These are phyloP conservation scores for Auriscalpium vulgare DNA, from an alignment of 768 basidiomycete species.

Conservation along the genomic window DNA sequence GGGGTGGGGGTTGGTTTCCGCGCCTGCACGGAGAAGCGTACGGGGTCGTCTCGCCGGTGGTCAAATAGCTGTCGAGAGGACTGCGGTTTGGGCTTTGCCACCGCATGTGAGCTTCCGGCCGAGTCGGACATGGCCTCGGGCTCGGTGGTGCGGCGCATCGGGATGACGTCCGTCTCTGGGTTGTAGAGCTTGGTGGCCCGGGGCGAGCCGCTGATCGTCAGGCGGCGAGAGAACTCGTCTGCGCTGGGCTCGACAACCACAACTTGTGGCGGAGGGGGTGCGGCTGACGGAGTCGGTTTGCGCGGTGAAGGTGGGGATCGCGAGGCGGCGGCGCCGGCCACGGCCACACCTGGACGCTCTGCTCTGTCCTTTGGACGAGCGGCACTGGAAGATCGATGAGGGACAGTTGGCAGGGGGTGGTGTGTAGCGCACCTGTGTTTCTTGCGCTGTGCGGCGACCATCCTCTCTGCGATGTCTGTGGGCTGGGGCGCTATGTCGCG, in stretches of 20 bases:
- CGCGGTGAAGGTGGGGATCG: slow-evolving; percentile 20
- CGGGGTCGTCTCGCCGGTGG: slow-evolving; percentile 84
- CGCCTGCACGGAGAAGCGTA: slow-evolving; percentile 65
- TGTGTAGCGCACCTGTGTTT: slow-evolving; percentile 43
- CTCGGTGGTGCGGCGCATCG: slow-evolving; percentile 49
- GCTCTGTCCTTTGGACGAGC: slow-evolving; percentile 6
- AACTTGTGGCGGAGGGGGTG: slow-evolving; percentile 33
- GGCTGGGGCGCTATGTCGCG: slow-evolving; percentile 27
- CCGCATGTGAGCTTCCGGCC: slow-evolving; percentile 42
- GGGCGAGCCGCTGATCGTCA: slow-evolving; percentile 53
- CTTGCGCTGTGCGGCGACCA: slow-evolving; percentile 60
- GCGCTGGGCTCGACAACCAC: slow-evolving; percentile 28
- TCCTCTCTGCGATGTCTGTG: slow-evolving; percentile 50
- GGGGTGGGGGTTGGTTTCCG: slow-evolving; percentile 45
- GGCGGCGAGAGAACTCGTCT: slow-evolving; percentile 64
- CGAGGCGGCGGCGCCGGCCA: slow-evolving; percentile 25
- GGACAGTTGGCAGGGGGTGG: background rate
- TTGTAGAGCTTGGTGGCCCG: slow-evolving; percentile 57
- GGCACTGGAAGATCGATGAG: background rate
- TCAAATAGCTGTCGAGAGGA: slow-evolving; percentile 66
- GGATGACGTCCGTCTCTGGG: slow-evolving; percentile 62
- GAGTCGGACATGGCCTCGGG: slow-evolving; percentile 58
- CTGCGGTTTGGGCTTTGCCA: slow-evolving; percentile 24
- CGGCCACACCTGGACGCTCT: slow-evolving; percentile 19
- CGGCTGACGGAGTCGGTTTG: slow-evolving; percentile 30